A percentile compares a stretch with the other conserved stretches of the same genome.
Conservation (phyloP, 805 yeast species). For the Candida tallmaniae region DNA sequence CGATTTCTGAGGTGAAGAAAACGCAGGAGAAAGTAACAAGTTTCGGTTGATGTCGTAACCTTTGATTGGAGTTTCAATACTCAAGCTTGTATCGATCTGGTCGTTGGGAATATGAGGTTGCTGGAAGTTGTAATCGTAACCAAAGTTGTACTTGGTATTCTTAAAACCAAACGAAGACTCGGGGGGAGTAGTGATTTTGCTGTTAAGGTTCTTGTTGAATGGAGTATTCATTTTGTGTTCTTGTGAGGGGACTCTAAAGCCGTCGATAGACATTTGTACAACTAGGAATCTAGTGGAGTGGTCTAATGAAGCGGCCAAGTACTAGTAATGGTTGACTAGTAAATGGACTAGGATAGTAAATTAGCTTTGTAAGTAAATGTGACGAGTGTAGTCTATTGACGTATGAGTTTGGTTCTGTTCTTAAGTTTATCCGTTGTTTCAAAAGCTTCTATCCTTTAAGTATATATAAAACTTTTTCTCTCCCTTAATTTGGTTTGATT, state of each 20-base stretch:
- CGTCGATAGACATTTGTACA: slow-evolving; percentile 7
- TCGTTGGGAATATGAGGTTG: slow-evolving; percentile 3
- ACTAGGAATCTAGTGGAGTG: too few relatives aligned
- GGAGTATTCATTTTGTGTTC: slow-evolving; percentile 13
- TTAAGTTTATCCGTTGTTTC: too few relatives aligned
- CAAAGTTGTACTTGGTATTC: slow-evolving; percentile 4
- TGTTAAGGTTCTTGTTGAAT: slow-evolving; percentile 7
- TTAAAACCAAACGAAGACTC: slow-evolving; percentile 5
- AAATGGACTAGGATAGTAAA: too few relatives aligned
- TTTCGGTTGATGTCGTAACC: slow-evolving; percentile 11
- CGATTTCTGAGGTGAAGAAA: slow-evolving; percentile 44
- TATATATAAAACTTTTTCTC: too few relatives aligned
- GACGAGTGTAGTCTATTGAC: too few relatives aligned
- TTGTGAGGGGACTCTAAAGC: slow-evolving; percentile 14
- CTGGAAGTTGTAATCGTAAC: not conserved
- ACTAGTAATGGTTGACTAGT: too few relatives aligned
- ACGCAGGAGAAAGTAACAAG: slow-evolving; percentile 35
- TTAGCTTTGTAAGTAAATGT: too few relatives aligned
- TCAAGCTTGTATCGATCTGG: slow-evolving; percentile 4
- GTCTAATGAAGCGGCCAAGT: not conserved
- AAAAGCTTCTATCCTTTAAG: too few relatives aligned
- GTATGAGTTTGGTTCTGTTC: too few relatives aligned
- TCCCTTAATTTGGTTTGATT: too few relatives aligned
- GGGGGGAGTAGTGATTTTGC: slow-evolving; percentile 37
- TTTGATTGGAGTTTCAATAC: slow-evolving; percentile 11